Evolutionary conservation across 192 early-diverging fungal genomes (phyloP).

Genomic region (Coemansia sp.): DNA sequence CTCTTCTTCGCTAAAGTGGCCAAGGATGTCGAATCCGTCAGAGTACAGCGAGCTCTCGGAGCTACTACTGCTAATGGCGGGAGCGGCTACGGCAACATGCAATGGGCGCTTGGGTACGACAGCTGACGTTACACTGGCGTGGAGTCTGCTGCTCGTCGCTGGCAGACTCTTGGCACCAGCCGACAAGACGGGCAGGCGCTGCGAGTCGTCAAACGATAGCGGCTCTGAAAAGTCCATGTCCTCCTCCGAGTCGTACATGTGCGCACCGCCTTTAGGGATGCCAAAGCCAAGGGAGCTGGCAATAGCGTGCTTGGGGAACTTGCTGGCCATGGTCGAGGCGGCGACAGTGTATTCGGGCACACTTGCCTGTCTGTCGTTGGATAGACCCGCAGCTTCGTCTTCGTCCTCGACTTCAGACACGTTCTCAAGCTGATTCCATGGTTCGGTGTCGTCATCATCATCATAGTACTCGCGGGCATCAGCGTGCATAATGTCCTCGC

Average conservation of each 20-base stretch:
- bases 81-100: neutral
- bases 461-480: neutral
- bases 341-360: constrained; percentile 29
- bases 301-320: constrained; percentile 41
- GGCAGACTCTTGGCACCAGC: constrained; percentile 33
- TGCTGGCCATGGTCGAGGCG: constrained; percentile 29
- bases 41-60: constrained; percentile 22
- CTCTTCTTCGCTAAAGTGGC: constrained; percentile 46
- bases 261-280: constrained; percentile 16
- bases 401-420: constrained; percentile 46
- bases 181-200: neutral
- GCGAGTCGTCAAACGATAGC: constrained; percentile 32
- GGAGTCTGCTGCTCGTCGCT: neutral
- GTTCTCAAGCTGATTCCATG: constrained; percentile 35
- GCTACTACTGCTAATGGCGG: constrained; percentile 10
- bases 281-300: constrained; percentile 40
- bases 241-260: constrained; percentile 33
- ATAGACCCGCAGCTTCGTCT: constrained; percentile 9
- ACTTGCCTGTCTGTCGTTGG: neutral
- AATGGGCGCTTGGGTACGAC: constrained; percentile 15
- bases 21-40: constrained; percentile 30
- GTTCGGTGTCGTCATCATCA: neutral
- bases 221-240: constrained; percentile 48
- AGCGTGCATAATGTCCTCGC: neutral
- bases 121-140: neutral